phyloP scores from a whole-genome alignment of 345 rosid species.

The Schrenkiella parvula region DNA sequence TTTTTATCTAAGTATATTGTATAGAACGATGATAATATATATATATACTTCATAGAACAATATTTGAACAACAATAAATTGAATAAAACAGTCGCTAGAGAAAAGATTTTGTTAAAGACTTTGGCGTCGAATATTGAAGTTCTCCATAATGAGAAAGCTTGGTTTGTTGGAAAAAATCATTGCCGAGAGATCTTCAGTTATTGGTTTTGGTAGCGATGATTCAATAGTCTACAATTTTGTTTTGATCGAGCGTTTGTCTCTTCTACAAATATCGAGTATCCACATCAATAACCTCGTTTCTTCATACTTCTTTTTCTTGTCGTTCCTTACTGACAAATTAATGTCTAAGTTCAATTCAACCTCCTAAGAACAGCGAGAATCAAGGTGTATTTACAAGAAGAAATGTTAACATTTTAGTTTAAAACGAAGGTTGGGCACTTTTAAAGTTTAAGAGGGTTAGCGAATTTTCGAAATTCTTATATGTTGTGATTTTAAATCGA shows the following conservation, averaged over 20 bases:
- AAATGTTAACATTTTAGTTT: neutral
- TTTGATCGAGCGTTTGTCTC: neutral
- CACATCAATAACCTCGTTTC: constrained; percentile 8
- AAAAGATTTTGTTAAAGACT: neutral
- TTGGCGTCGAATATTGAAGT: neutral
- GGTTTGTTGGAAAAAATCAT: neutral
- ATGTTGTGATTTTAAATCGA: too few species aligned
- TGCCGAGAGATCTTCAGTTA: neutral
- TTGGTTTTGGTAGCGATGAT: neutral
- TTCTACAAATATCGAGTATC: too few species aligned
- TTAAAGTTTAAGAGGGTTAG: neutral
- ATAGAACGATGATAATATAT: neutral
- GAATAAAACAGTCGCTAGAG: neutral
- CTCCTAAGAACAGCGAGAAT: neutral
- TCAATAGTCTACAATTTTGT: neutral
- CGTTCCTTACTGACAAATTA: neutral
- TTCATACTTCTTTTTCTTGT: neutral
- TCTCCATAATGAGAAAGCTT: neutral
- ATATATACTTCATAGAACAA: neutral
- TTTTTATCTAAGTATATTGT: neutral
- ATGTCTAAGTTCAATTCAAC: neutral
- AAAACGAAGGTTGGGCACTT: neutral
- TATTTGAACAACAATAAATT: neutral
- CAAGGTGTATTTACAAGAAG: neutral
- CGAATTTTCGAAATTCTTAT: neutral